These are phyloP conservation scores for Microglena sp. DNA, from an alignment of 139 green algal genomes.

Conservation along the genomic window DNA sequence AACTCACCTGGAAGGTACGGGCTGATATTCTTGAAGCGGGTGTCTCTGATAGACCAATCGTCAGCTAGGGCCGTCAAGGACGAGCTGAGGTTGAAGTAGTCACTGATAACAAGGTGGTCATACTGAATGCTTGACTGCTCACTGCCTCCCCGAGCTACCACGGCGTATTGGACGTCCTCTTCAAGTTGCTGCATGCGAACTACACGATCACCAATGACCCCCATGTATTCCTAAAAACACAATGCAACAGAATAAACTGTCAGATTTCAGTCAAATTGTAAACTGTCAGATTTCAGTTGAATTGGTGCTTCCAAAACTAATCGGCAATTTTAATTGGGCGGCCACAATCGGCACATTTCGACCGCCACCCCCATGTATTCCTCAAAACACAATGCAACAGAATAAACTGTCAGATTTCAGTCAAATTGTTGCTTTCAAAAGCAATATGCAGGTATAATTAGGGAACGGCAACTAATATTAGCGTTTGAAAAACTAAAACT, in stretches of 20 bases:
- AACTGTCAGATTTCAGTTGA: neutral
- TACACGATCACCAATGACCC: neutral
- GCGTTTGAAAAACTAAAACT: no score
- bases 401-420: no score
- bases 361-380: neutral
- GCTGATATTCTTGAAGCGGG: slow-evolving; percentile 41
- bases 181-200: neutral
- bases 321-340: no score
- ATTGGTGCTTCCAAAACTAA: no score
- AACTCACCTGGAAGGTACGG: slow-evolving; percentile 41
- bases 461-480: no score
- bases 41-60: slow-evolving; percentile 44
- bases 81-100: slow-evolving; percentile 76
- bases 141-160: no score
- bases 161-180: neutral
- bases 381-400: no score
- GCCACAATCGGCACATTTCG: neutral
- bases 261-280: neutral
- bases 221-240: neutral
- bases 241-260: neutral
- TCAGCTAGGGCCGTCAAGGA: slow-evolving; percentile 33
- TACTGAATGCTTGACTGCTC: no score
- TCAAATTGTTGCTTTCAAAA: no score
- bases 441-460: no score
- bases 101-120: slow-evolving; percentile 23